Conservation (phyloP, 768 basidiomycete genomes). For the Suillus subaureus region DNA sequence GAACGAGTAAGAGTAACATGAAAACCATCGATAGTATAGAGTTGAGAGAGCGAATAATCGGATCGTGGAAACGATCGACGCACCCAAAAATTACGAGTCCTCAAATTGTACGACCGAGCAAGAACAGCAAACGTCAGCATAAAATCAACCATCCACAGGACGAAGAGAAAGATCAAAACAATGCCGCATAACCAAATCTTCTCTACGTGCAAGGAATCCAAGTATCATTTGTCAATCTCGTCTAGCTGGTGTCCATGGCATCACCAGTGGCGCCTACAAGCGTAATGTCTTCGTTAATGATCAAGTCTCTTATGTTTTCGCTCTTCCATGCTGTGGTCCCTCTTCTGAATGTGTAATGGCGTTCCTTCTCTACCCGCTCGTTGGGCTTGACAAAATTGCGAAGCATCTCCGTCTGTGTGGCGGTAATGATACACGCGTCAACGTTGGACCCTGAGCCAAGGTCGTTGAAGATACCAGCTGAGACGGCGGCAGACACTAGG, state of each 20-base stretch:
- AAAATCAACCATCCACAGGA: neutral
- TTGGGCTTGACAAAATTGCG: constrained; percentile 95
- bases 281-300: constrained; percentile 72
- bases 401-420: constrained; percentile 84
- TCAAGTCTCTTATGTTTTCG: constrained; percentile 70
- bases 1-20: neutral
- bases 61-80: neutral
- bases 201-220: neutral
- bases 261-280: constrained; percentile 49
- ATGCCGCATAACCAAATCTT: neutral
- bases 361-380: constrained; percentile 77
- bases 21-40: neutral
- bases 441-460: constrained; percentile 98
- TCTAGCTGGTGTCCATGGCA: constrained; percentile 81
- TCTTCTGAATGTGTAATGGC: constrained; percentile 66
- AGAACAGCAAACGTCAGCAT: neutral
- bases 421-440: constrained; percentile 95
- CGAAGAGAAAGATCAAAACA: neutral
- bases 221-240: constrained; percentile 6
- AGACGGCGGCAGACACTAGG: constrained; percentile 84
- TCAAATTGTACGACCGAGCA: neutral
- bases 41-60: neutral
- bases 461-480: constrained; percentile 99
- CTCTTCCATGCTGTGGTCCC: constrained; percentile 91
- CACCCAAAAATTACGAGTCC: neutral